phyloP scores from a whole-genome alignment of 768 basidiomycete species.

The Gloeopeniophorella convolvens region DNA sequence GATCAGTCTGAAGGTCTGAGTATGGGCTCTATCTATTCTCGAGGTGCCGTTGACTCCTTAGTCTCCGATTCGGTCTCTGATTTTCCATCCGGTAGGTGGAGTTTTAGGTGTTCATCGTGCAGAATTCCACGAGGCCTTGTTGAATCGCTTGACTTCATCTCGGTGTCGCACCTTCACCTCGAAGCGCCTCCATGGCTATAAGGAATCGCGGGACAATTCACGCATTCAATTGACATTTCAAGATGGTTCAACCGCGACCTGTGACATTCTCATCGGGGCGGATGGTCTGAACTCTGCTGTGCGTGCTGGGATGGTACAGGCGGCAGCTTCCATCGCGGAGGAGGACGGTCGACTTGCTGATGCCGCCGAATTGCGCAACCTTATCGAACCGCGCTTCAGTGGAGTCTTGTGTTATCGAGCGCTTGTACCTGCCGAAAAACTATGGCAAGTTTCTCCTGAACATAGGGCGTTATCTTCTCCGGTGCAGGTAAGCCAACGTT shows the following conservation, averaged over 20 bases:
- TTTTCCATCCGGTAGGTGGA: conserved; percentile 24
- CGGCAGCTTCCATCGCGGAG: conserved; percentile 28
- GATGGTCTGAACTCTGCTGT: conserved; percentile 58
- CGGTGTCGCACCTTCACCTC: conserved; percentile 42
- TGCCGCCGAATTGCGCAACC: conserved; percentile 33
- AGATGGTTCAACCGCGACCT: conserved; percentile 52
- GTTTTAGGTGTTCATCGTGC: conserved; percentile 49
- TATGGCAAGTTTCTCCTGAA: conserved; percentile 37
- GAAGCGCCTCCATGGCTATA: conserved; percentile 56
- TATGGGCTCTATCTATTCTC: conserved; percentile 47
- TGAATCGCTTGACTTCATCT: conserved; percentile 39
- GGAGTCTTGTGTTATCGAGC: conserved; percentile 55
- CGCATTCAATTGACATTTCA: conserved; percentile 48
- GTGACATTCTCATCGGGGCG: conserved; percentile 65
- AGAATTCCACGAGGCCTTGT: conserved; percentile 56
- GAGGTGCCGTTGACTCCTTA: too few species aligned
- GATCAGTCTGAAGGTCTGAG: conserved; percentile 50
- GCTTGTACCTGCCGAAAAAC: conserved; percentile 45
- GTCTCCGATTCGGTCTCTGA: too few species aligned
- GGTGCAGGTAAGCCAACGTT: conserved; percentile 37
- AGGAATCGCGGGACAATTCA: conserved; percentile 31
- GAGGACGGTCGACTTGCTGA: conserved; percentile 33
- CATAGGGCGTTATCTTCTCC: conserved; percentile 44
- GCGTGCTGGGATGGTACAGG: conserved; percentile 31
- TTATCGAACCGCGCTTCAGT: conserved; percentile 50